Base-by-base conservation (phyloP, 2,329 filamentous ascomycete species). In the Knufia fluminis region DNA sequence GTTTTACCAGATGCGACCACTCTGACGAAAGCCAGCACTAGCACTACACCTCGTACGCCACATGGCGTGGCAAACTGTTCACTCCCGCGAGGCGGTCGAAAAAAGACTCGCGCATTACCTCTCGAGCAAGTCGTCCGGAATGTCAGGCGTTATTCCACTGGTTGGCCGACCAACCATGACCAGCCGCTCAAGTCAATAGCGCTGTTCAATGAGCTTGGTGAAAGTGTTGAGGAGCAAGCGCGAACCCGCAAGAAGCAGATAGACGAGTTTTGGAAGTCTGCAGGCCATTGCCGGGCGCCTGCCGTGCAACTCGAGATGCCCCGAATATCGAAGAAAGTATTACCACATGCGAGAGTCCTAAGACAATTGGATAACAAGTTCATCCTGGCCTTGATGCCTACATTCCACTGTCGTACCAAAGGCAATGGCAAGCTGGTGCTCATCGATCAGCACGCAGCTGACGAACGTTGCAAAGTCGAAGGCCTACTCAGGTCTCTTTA, bases 391-490 rank as follows among this genome's bases (percentile, higher is more conserved):
- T 26, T 48, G 0, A 72, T 81, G 19, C 83, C 78, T 17, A n/a
- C 16, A 8, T 19, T 8, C 12, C 3, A 23, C 2, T 12, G 3
- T 4, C 12, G n/a, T 26, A 6, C 14, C 14, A 12, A 24, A 23
- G 7, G 20, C 2, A 12, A 40, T 20, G 20, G 4, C n/a, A 57
- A 80, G 1, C 68, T 97, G 3, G 74, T 94, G 0, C 71, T 96
- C 33, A 75, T 96, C 4, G 92, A 98, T 61, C 92, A 98, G 61
- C 92, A 98, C 62, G 92, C 92, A 1, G 92, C 90, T 2, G 91
- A 96, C 62, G 92, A 98, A 68, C 78, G 92, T 40, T 81, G 85
- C 54, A 81, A 82, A 1, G 77, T 97, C 1, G 92, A 98, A 62
- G 63, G 66, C 0, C 72, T 98, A 1, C 80, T 94, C 62, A 54